A percentile compares a stretch with the other conserved stretches of the same genome.
Evolutionary conservation across 441 rosid species (phyloP).

Genomic region (Arabidopsis lyrata): DNA sequence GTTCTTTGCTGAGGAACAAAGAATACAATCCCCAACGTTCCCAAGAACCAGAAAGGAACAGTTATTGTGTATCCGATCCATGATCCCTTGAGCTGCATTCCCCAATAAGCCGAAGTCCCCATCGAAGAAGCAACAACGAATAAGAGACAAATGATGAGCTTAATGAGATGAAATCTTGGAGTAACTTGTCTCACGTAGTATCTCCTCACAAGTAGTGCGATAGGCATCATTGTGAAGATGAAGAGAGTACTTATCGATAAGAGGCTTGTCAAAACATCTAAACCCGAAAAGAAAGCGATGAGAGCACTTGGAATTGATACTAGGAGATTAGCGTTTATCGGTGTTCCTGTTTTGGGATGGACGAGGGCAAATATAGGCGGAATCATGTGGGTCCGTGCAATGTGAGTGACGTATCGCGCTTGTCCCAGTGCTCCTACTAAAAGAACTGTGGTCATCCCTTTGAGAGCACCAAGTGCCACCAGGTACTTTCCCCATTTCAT

Average conservation of each 20-base stretch:
- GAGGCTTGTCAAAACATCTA: conserved; percentile 70
- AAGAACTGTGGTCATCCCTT: conserved; percentile 82
- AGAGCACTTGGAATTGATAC: conserved; percentile 63
- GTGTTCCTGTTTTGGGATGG: conserved; percentile 72
- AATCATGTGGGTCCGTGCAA: conserved; percentile 78
- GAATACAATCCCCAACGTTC: conserved; percentile 55
- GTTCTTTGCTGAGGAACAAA: conserved; percentile 56
- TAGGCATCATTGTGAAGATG: conserved; percentile 69
- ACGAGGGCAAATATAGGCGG: conserved; percentile 72
- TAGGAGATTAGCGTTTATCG: conserved; percentile 59
- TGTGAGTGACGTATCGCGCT: conserved; percentile 80
- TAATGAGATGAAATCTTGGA: conserved; percentile 47
- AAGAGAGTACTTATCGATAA: conserved; percentile 75
- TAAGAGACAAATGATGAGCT: conserved; percentile 52
- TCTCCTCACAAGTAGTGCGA: conserved; percentile 71
- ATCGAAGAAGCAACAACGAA: conserved; percentile 62
- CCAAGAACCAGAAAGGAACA: conserved; percentile 60
- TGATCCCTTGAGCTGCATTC: conserved; percentile 40
- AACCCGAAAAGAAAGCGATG: conserved; percentile 74
- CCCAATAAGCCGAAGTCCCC: conserved; percentile 60
- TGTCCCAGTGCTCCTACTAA: conserved; percentile 65
- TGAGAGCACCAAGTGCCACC: conserved; percentile 75
- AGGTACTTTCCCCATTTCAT: conserved; percentile 80
- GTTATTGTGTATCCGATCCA: conserved; percentile 68
- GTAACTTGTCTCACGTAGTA: conserved; percentile 64